Evolutionary conservation across 352 stramenopile species (phyloP).

Genomic region (Pythium brachiatum): DNA sequence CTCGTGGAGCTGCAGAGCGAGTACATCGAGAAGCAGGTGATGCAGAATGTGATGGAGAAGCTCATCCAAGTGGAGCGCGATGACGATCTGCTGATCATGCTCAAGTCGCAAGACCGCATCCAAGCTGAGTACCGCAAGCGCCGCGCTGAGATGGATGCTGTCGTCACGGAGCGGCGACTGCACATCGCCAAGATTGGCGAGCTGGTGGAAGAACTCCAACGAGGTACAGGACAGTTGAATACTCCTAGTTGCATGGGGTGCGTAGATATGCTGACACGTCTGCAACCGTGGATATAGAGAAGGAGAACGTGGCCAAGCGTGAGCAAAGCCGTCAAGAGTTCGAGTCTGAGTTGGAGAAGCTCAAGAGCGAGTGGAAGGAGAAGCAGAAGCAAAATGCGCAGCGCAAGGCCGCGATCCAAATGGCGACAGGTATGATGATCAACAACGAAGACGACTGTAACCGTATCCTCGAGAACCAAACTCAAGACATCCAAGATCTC

Average conservation of each 20-base stretch:
- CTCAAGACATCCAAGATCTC: slow-evolving; percentile 68
- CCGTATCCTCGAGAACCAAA: slow-evolving; percentile 70
- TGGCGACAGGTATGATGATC: slow-evolving; percentile 65
- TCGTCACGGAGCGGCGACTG: slow-evolving; percentile 40
- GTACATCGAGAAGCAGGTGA: slow-evolving; percentile 59
- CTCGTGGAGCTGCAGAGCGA: slow-evolving; percentile 46
- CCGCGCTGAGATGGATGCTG: slow-evolving; percentile 39
- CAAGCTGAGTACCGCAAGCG: slow-evolving; percentile 42
- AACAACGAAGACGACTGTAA: slow-evolving; percentile 80
- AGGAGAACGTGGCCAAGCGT: slow-evolving; percentile 44
- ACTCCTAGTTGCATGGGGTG: too few relatives aligned
- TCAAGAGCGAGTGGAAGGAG: slow-evolving; percentile 63
- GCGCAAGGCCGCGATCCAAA: slow-evolving; percentile 67
- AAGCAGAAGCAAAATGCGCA: slow-evolving; percentile 71
- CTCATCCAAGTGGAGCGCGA: slow-evolving; percentile 55
- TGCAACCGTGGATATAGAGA: slow-evolving; percentile 29
- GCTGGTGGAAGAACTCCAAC: slow-evolving; percentile 42
- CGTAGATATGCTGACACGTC: neutral
- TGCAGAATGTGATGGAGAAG: slow-evolving; percentile 74
- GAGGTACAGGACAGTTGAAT: slow-evolving; percentile 20
- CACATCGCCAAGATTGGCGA: slow-evolving; percentile 41
- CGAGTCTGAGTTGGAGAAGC: slow-evolving; percentile 46
- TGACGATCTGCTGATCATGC: slow-evolving; percentile 39
- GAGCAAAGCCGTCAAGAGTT: slow-evolving; percentile 35
- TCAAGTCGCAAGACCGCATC: slow-evolving; percentile 20